phyloP scores from a whole-genome alignment of 331 rosid species.

The Rosa hybrid region DNA sequence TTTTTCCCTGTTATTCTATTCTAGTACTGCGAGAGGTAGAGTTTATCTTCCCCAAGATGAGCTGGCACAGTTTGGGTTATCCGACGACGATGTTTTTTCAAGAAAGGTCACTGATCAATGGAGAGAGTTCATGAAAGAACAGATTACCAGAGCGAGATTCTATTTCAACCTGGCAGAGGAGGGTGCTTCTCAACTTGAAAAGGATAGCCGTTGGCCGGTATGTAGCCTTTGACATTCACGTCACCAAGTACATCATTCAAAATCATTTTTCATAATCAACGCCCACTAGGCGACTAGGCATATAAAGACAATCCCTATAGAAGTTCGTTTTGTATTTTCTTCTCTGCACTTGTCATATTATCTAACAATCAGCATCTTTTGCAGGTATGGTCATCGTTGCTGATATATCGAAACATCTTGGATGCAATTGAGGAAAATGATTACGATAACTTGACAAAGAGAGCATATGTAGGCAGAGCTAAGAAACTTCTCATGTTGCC shows the following conservation, averaged over 20 bases:
- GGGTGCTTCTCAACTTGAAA: slow-evolving; percentile 84
- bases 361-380: slow-evolving; percentile 21
- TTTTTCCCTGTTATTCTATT: not conserved
- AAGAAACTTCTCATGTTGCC: slow-evolving; percentile 69
- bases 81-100: slow-evolving; percentile 61
- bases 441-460: slow-evolving; percentile 70
- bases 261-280: not conserved
- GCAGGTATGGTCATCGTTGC: slow-evolving; percentile 83
- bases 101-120: slow-evolving; percentile 60
- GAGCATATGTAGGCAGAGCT: slow-evolving; percentile 69
- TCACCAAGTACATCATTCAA: not conserved
- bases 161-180: slow-evolving; percentile 72
- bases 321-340: not conserved
- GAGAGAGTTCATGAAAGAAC: slow-evolving; percentile 83
- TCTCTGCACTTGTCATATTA: not conserved
- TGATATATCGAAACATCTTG: slow-evolving; percentile 66
- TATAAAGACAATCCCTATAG: not conserved
- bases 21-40: slow-evolving; percentile 84
- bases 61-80: slow-evolving; percentile 72
- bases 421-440: slow-evolving; percentile 81
- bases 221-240: not conserved
- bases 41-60: slow-evolving; percentile 93
- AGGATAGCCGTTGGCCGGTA: slow-evolving; percentile 95
- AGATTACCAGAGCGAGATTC: slow-evolving; percentile 73
- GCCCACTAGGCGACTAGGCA: no score